Evolutionary conservation across 176 grass and related monocot species (phyloP).

Genomic region (Zoysia pacifica): DNA sequence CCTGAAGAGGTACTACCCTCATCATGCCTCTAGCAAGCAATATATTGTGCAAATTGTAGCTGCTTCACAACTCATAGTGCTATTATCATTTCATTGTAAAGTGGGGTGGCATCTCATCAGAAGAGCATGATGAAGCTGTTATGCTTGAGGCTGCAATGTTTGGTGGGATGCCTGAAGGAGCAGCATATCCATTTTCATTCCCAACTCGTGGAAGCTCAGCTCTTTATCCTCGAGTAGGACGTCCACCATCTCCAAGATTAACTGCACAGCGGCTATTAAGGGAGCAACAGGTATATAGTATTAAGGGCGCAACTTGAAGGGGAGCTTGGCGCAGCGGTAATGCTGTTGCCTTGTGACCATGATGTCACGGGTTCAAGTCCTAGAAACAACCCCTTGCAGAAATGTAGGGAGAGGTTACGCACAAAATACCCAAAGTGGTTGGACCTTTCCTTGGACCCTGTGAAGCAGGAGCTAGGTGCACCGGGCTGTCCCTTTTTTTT

Average conservation of each 20-base stretch:
- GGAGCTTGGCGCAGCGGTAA: too few species aligned
- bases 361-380: too few species aligned
- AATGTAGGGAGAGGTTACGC: too few species aligned
- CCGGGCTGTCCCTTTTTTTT: too few species aligned
- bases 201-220: constrained; percentile 43
- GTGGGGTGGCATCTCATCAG: constrained; percentile 95
- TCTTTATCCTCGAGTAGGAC: constrained; percentile 42
- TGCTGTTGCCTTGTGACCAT: too few species aligned
- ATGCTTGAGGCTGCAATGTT: constrained; percentile 99
- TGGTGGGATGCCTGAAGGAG: constrained; percentile 71
- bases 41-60: constrained; percentile 11
- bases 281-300: constrained; percentile 80
- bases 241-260: constrained; percentile 70
- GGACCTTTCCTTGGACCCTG: too few species aligned
- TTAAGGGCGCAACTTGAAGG: background rate
- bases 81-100: constrained; percentile 45
- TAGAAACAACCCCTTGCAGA: too few species aligned
- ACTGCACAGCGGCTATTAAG: constrained; percentile 81
- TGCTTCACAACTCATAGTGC: constrained; percentile 10
- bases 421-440: too few species aligned
- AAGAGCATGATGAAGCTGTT: constrained; percentile 96
- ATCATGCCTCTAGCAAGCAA: constrained; percentile 8
- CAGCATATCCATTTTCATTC: constrained; percentile 73
- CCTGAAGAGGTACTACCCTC: constrained; percentile 60
- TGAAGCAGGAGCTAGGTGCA: too few species aligned